phyloP scores from a whole-genome alignment of 257 asterid genomes.

The Paraleonurus japonicus region DNA sequence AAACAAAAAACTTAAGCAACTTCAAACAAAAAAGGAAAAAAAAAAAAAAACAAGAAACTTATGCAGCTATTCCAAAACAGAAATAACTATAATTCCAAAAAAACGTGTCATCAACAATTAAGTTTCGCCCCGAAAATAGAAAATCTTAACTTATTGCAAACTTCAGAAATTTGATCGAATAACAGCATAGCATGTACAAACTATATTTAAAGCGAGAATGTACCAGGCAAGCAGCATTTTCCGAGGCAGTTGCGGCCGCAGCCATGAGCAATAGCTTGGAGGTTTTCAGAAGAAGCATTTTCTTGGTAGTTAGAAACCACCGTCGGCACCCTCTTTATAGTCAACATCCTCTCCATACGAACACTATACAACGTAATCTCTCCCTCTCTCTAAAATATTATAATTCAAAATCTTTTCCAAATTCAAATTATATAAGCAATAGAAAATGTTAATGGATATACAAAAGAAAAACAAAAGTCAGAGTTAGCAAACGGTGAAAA shows the following conservation, averaged over 20 bases:
- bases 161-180: background rate
- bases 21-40: background rate
- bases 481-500: constrained; percentile 10
- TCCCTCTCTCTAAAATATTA: background rate
- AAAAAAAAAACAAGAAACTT: background rate
- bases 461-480: background rate
- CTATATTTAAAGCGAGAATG: background rate
- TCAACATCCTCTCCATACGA: constrained; percentile 43
- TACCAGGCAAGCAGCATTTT: constrained; percentile 73
- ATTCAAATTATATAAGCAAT: background rate
- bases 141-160: background rate
- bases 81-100: background rate
- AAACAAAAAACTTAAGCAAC: background rate
- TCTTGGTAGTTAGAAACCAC: constrained; percentile 68
- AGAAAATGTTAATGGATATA: background rate
- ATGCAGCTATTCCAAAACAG: background rate
- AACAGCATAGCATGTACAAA: background rate
- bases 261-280: constrained; percentile 29
- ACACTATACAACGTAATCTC: constrained; percentile 4
- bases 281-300: constrained; percentile 40
- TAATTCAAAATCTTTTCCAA: background rate
- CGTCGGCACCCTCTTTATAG: constrained; percentile 70
- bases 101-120: background rate
- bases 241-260: constrained; percentile 70
- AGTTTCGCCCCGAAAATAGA: background rate